Base-by-base conservation (phyloP, 441 rosid genomes). In the Populus trichocarpa region DNA sequence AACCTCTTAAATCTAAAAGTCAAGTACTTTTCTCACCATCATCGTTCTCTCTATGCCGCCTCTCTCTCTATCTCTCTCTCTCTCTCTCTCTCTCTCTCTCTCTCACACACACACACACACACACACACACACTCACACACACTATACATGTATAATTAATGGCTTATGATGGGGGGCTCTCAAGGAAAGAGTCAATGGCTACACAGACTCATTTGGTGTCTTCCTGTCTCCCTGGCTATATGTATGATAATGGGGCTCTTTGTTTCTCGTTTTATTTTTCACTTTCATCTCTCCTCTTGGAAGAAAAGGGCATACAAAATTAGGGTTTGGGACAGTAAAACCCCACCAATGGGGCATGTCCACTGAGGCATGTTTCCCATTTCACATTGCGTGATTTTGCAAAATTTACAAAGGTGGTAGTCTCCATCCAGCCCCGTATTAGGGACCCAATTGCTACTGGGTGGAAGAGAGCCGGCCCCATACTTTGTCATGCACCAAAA, bases 401-500 rank as follows among this genome's bases (percentile, higher is more conserved):
- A 79, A 75, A 78, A 28, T 69, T 74, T 38, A 36, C 79, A 74
- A 75, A 73, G 50, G 71, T 70, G 83, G 71, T 25, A 28, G 78
- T 72, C 74, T 63, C 73, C 78, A 70, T 79, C 73, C 59, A 61
- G 57, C 57, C 80, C 80, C 50, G 75, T 72, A 25, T 35, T 23
- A 61, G 75, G 85, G 86, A 20, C 78, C 83, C 81, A 50, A 46
- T 23, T 22, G 75, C 73, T 64, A 42, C 68, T 81, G 78, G 79
- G 83, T 65, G 81, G 81, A 36, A 78, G 77, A 73, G 78, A 73
- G 77, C 32, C 22, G 87, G 77, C 80, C 86, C 89, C 89, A 84
- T 83, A 22, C 77, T 69, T 80, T 84, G 81, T 84, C 89, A 86
- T 85, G 88, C 89, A 82, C 88, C 72, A 86, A 88, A 88, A 86